These are phyloP conservation scores for Kwoniella botswanensis DNA, from an alignment of 768 basidiomycete species.

Conservation along the genomic window DNA sequence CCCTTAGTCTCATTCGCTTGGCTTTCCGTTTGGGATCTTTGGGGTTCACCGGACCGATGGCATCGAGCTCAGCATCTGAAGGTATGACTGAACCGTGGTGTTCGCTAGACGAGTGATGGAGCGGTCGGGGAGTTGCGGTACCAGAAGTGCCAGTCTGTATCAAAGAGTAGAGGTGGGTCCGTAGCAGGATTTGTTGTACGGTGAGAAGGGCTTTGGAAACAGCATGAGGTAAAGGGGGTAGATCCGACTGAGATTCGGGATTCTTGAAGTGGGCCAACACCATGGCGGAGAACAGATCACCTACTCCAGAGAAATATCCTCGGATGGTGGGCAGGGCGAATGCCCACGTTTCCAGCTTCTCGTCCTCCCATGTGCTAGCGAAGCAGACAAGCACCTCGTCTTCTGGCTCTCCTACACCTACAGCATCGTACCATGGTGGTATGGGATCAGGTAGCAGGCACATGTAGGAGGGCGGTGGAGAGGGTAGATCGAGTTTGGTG, in stretches of 20 bases:
- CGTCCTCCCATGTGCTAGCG: conserved; percentile 62
- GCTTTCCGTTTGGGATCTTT: conserved; percentile 69
- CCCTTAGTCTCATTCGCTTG: conserved; percentile 79
- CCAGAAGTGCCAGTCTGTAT: conserved; percentile 14
- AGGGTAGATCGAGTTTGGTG: conserved; percentile 57
- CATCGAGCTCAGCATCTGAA: conserved; percentile 80
- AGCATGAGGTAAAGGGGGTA: conserved; percentile 42
- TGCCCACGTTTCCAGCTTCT: conserved; percentile 61
- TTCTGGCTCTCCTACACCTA: conserved; percentile 23
- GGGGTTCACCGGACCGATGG: conserved; percentile 18
- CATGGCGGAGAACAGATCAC: conserved; percentile 93
- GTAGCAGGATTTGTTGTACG: conserved; percentile 54
- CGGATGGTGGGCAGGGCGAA: conserved; percentile 76
- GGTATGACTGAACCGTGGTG: conserved; percentile 64
- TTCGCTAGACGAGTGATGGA: conserved; percentile 62
- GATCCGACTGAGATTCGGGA: conserved; percentile 18
- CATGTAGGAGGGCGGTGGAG: conserved; percentile 40
- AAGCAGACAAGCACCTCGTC: conserved; percentile 76
- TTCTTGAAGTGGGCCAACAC: conserved; percentile 75
- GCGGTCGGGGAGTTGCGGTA: conserved; percentile 32
- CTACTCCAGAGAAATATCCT: conserved; percentile 95
- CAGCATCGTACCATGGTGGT: conserved; percentile 41
- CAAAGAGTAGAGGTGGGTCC: conserved; percentile 45
- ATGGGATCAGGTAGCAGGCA: conserved; percentile 31
- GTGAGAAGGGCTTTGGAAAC: conserved; percentile 49